phyloP scores from a whole-genome alignment of 2,329 filamentous ascomycete species.

The Microdochium bolleyi region DNA sequence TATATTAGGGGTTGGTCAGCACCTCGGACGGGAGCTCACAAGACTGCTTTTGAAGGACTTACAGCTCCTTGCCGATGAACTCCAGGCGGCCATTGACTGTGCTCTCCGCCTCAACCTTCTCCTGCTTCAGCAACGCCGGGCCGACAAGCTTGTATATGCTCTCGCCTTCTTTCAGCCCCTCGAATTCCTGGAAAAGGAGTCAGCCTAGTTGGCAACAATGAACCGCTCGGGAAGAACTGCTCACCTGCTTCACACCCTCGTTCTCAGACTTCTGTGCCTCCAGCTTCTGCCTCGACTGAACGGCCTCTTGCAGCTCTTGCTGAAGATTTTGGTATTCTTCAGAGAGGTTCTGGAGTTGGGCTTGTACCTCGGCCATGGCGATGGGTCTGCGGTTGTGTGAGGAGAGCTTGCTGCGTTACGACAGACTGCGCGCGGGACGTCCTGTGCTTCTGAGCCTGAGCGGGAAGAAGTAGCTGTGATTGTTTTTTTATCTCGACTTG shows the following conservation, averaged over 20 bases:
- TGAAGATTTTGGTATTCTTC: constrained; percentile 86
- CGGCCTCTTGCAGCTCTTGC: constrained; percentile 69
- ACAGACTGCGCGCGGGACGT: background rate
- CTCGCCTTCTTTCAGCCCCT: constrained; percentile 67
- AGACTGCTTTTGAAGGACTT: constrained; percentile 20
- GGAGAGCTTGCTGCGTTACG: background rate
- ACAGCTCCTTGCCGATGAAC: constrained; percentile 94
- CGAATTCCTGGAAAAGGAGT: constrained; percentile 60
- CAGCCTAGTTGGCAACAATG: background rate
- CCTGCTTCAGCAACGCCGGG: constrained; percentile 89
- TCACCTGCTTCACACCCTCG: constrained; percentile 71
- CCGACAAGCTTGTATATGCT: constrained; percentile 95
- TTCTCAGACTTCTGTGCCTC: constrained; percentile 95
- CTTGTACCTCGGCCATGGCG: constrained; percentile 64
- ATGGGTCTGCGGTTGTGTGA: background rate
- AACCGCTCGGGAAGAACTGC: constrained; percentile 2
- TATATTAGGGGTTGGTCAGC: background rate
- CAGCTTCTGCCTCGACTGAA: constrained; percentile 80
- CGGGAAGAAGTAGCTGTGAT: no score
- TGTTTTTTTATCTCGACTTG: no score
- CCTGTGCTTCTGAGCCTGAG: no score
- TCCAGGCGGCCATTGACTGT: constrained; percentile 86
- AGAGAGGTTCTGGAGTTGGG: constrained; percentile 70
- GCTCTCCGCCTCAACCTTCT: constrained; percentile 80
- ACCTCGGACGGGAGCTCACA: background rate